These are phyloP conservation scores for Sugiyamaella smithiae DNA, from an alignment of 805 yeast genomes.

Conservation along the genomic window DNA sequence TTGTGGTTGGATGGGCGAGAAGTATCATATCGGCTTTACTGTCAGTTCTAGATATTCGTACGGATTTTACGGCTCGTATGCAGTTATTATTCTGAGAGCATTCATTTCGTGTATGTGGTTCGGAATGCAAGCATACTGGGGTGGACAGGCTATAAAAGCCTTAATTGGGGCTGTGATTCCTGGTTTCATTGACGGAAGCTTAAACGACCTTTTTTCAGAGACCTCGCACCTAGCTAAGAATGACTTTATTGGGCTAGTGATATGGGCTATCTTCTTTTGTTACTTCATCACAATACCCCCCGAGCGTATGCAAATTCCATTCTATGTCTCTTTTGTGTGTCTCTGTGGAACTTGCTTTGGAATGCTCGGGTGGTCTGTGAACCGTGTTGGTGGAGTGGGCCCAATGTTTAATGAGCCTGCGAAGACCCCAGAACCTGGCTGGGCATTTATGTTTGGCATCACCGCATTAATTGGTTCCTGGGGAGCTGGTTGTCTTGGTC, in stretches of 20 bases:
- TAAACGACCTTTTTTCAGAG: conserved; percentile 41
- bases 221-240: conserved; percentile 34
- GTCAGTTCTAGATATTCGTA: conserved; percentile 43
- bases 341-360: conserved; percentile 32
- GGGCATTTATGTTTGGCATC: conserved; percentile 43
- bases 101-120: conserved; percentile 48
- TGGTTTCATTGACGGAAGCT: conserved; percentile 32
- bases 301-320: conserved; percentile 34
- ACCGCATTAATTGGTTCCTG: conserved; percentile 40
- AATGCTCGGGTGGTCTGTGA: conserved; percentile 28
- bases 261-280: conserved; percentile 31
- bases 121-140: conserved; percentile 45
- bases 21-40: conserved; percentile 50
- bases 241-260: conserved; percentile 42
- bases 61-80: conserved; percentile 45
- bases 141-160: conserved; percentile 40
- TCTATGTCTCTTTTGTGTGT: conserved; percentile 38
- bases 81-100: conserved; percentile 44
- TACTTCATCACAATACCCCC: conserved; percentile 19
- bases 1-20: conserved; percentile 13
- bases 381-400: conserved; percentile 20
- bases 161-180: conserved; percentile 29
- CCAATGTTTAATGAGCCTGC: conserved; percentile 19
- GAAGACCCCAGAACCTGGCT: conserved; percentile 31
- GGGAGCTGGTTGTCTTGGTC: conserved; percentile 40